phyloP scores from a whole-genome alignment of 2,329 filamentous ascomycete species.

The Periconia digitata region DNA sequence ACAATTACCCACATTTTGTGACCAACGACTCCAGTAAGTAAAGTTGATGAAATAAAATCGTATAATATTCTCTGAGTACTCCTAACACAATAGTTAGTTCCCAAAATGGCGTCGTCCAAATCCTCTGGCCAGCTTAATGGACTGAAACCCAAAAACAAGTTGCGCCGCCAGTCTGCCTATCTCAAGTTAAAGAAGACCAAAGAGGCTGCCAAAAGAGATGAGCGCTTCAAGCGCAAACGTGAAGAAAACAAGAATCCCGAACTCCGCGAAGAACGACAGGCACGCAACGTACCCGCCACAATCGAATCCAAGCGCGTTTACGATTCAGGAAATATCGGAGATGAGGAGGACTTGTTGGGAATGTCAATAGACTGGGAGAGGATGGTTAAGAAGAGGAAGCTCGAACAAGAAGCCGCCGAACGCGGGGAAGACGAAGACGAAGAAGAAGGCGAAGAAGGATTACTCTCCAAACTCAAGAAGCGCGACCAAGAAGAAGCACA shows the following conservation, averaged over 20 bases:
- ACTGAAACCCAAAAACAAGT: slow-evolving; percentile 72
- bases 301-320: slow-evolving; percentile 64
- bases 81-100: no score
- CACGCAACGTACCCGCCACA: slow-evolving; percentile 69
- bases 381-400: slow-evolving; percentile 47
- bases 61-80: no score
- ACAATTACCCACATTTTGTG: background rate
- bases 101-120: slow-evolving; percentile 54
- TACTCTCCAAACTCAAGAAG: slow-evolving; percentile 35
- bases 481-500: slow-evolving; percentile 21
- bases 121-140: slow-evolving; percentile 48
- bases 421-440: slow-evolving; percentile 17
- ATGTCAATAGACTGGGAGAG: slow-evolving; percentile 49
- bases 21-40: background rate
- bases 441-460: slow-evolving; percentile 30
- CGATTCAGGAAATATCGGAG: slow-evolving; percentile 65
- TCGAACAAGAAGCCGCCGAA: slow-evolving; percentile 43
- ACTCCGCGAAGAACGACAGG: slow-evolving; percentile 70
- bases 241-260: slow-evolving; percentile 83
- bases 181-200: slow-evolving; percentile 77
- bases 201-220: slow-evolving; percentile 73
- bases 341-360: slow-evolving; percentile 47
- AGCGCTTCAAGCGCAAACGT: slow-evolving; percentile 76
- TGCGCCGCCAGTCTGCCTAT: slow-evolving; percentile 75
- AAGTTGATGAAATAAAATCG: no score